Base-by-base conservation (phyloP, 371 early-diverging fungal genomes). In the Capniomyces stellatus region DNA sequence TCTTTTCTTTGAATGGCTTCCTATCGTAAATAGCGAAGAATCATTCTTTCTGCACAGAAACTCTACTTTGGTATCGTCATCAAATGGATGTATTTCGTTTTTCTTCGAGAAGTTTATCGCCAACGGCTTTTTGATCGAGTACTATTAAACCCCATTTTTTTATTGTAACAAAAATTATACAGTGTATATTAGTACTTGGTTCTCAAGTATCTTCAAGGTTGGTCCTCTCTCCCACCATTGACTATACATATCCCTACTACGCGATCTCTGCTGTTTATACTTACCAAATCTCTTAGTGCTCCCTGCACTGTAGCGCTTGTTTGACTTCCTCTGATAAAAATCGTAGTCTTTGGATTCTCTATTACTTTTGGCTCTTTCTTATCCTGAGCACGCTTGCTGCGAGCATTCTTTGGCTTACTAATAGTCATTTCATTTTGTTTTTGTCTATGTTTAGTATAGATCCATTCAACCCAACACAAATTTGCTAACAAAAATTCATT, bases 41-140 rank as follows among this genome's bases (percentile, higher is more conserved):
- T 96, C 94, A 70, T 93, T 96, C 73, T 92, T 95, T 60, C 80
- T 78, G 22, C 87, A 81, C 49, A 93, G 82, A 59, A 94, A 94
- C 67, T 96, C 92, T 28, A 95, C 69, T 47, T 82, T 77, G 31
- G 83, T 77, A 18, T 86, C 81, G 60, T 93, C 90, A 51, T 96
- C 98, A 62, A 98, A 98, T 10, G 97, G 98, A 49, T 85, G 87
- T 55, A 97, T 75, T 57, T 88, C 84, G 64, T 97, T 96, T 70
- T 88, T 92, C 64, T 90, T 92, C 50, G 76, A 69, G 64, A 97
- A 92, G 55, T 83, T 76, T 51, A 90, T 69, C 15, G 82, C 89
- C 51, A 91, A 72, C 3, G 96, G 89, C 61, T 88, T 87, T 70
- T 92, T 92, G 51, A 97, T 72, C 51, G 84, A 69, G 64, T 85